Evolutionary conservation across 495 filamentous ascomycete species (phyloP).

Genomic region (Hyphodiscus hymeniophilus): DNA sequence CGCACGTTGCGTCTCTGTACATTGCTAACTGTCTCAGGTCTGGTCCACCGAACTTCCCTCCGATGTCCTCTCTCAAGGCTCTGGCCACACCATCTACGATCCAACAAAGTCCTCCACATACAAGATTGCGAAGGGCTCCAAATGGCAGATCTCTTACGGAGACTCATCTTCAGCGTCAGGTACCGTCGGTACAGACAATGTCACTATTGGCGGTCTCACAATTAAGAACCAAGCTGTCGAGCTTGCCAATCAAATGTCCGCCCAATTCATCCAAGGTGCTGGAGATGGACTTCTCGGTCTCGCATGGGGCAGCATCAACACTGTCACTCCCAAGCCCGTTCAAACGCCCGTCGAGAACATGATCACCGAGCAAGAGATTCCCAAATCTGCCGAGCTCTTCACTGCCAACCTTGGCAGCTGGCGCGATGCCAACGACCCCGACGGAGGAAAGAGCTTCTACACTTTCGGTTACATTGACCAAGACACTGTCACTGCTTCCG

Average conservation of each 20-base stretch:
- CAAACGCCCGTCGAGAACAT: slow-evolving; percentile 71
- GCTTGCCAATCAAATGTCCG: slow-evolving; percentile 56
- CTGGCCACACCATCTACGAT: slow-evolving; percentile 45
- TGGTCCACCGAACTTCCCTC: slow-evolving; percentile 51
- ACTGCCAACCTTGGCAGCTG: slow-evolving; percentile 63
- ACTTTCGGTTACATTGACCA: slow-evolving; percentile 75
- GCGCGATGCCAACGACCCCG: slow-evolving; percentile 44
- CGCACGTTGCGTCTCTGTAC: not conserved
- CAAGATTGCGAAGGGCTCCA: slow-evolving; percentile 37
- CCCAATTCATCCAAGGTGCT: slow-evolving; percentile 46
- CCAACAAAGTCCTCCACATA: slow-evolving; percentile 55
- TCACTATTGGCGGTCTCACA: slow-evolving; percentile 59
- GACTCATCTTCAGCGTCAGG: slow-evolving; percentile 66
- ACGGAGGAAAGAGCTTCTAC: slow-evolving; percentile 60
- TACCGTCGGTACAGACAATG: slow-evolving; percentile 58
- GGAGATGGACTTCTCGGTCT: slow-evolving; percentile 73
- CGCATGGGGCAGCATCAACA: slow-evolving; percentile 64
- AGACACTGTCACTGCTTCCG: slow-evolving; percentile 46
- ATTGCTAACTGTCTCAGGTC: slow-evolving; percentile 34
- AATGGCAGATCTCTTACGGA: slow-evolving; percentile 68
- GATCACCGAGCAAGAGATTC: slow-evolving; percentile 60
- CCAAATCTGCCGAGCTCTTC: slow-evolving; percentile 56
- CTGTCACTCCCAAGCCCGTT: slow-evolving; percentile 51
- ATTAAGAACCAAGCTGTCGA: slow-evolving; percentile 64
- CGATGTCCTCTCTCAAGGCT: slow-evolving; percentile 25